phyloP scores from a whole-genome alignment of 257 asterid species.

The Linderniella brevidens region DNA sequence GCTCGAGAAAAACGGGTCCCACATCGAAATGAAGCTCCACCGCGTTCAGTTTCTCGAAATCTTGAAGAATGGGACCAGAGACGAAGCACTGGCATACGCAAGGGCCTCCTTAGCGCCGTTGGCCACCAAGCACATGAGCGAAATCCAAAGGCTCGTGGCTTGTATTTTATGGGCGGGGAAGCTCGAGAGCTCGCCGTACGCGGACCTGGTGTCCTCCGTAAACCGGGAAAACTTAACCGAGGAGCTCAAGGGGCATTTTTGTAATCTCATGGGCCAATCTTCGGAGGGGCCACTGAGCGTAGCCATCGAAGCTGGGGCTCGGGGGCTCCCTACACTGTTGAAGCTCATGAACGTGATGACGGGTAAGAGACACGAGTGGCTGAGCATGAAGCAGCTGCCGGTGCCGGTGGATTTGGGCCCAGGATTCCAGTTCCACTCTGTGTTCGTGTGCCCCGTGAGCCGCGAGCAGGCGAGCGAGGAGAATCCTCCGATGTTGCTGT shows the following conservation, averaged over 20 bases:
- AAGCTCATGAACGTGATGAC: conserved; percentile 74
- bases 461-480: conserved; percentile 81
- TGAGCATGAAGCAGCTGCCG: conserved; percentile 70
- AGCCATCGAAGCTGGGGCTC: conserved; percentile 73
- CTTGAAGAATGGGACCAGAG: conserved; percentile 51
- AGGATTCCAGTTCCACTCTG: conserved; percentile 81
- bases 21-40: conserved; percentile 70
- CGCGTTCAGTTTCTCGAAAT: conserved; percentile 71
- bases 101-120: conserved; percentile 43
- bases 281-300: conserved; percentile 59
- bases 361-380: conserved; percentile 82
- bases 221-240: conserved; percentile 61
- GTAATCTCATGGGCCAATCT: conserved; percentile 66
- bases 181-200: conserved; percentile 73
- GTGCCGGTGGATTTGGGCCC: conserved; percentile 72
- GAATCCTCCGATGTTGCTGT: conserved; percentile 77
- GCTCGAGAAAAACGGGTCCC: conserved; percentile 40
- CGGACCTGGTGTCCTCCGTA: conserved; percentile 42
- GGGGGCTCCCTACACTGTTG: conserved; percentile 72
- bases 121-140: conserved; percentile 47
- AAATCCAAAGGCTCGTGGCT: conserved; percentile 74
- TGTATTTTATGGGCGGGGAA: conserved; percentile 62
- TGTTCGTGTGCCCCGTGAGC: conserved; percentile 86
- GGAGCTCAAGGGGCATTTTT: conserved; percentile 61
- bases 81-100: conserved; percentile 60